Base-by-base conservation (phyloP, 306 rosid species). In the Hippophae rhamnoides region DNA sequence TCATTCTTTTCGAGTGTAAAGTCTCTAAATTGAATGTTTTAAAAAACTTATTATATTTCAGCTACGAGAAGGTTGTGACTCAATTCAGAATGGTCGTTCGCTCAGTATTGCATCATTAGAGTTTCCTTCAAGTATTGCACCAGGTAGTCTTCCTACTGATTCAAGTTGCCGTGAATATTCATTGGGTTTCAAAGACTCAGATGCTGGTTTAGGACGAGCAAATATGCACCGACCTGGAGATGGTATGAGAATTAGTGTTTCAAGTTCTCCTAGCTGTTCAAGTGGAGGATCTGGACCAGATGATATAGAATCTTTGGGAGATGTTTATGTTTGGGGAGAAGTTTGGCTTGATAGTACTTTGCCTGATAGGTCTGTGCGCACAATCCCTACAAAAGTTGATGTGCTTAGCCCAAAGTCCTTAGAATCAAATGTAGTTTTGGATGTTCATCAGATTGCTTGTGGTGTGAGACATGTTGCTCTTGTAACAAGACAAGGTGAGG, bases 261-360 rank as follows among this genome's bases (percentile, higher is more conserved):
- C 97, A 51, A 89, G 95, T 79, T 60, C 76, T 74, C 89, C 81
- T 62, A 74, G 85, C 72, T 69, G 82, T 63, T 71, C 90, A 60
- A 83, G 95, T 74, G 84, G 76, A 65, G 89, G 75, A 71, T 88
- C 97, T 46, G 97, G 89, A 61, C 77, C 76, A 13, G 97, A 93
- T 80, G 99, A 93, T 72, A 86, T 93, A 56, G 99, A 93, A 66
- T 88, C 97, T 27, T 72, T 93, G 13, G 99, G 99, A 31, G 99
- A 93, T 69, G 94, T 89, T 75, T 93, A 71, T 50, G 54, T 93
- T 10, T 93, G 97, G 99, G 99, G 99, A 69, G 90, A 78, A 77
- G 66, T 93, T 66, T 88, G 90, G 95, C 56, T 75, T 58, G 85
- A 93, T 67, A 74, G 75, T 57, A 65, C 43, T 73, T 64, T 78